Evolutionary conservation across 306 rosid species (phyloP), one percentile per base, ranked within the genome.

Genomic region (Trifolium repens): DNA sequence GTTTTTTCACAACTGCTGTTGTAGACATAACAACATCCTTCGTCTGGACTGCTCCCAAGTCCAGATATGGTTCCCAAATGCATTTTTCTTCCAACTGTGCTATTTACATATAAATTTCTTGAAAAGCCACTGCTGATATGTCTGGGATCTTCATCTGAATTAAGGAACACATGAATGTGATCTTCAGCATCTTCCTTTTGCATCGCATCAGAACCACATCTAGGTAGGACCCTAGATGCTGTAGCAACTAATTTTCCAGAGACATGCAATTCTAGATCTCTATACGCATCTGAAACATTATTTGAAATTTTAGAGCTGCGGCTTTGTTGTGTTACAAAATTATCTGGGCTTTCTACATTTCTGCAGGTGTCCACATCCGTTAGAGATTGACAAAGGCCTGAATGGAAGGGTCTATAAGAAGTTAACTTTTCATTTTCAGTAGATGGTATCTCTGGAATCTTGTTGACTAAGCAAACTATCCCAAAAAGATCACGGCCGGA

Each of bases 401-500:
- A 75, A 67, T 59, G 79, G 26, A 27, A 37, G 67, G 87, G 83
- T 69, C 81, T 71, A 73, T 83, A 82, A 68, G 89, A 83, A 57
- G 79, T 30, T 72, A 91, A 86, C 74, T 85, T 90, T 40, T 81
- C 83, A 58, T 59, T 79, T 64, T 63, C 55, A n/a, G 75, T 64
- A 71, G 73, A 66, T 64, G 96, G 42, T 80, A 91, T 76, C 78
- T 84, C 85, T 49, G 87, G 88, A 73, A 61, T 60, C 75, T 76
- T 81, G 70, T 82, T 75, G 54, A 78, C 88, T 63, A 91, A 52
- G 77, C 93, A 85, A 85, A 91, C 94, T 88, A 90, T 90, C 74
- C 98, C 98, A 71, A 94, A 90, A 77, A 94, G 94, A 78, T 91
- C 97, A 73, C 97, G 96, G 59, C 98, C 98, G 1, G 97, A 94